A percentile compares a stretch with the other conserved stretches of the same genome.
These are phyloP conservation scores for Exserohilum rostratum DNA, from an alignment of 2,329 filamentous ascomycete species.

Conservation along the genomic window DNA sequence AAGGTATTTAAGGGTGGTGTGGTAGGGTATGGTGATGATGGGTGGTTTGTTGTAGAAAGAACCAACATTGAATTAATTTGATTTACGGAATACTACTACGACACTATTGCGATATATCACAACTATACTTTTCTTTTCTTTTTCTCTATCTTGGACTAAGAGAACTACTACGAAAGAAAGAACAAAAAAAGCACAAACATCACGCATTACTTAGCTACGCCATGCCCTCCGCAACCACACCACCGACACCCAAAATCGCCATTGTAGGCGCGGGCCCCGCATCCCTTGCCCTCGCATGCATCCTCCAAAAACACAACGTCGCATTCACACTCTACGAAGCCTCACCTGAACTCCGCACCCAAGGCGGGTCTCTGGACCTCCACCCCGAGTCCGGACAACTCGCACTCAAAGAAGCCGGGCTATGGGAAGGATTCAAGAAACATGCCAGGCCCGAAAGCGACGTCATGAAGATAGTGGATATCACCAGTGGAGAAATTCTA, in stretches of 20 bases:
- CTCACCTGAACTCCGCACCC: constrained; percentile 41
- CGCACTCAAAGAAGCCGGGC: constrained; percentile 58
- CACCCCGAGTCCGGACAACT: constrained; percentile 59
- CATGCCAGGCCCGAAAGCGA: constrained; percentile 61
- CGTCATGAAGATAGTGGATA: constrained; percentile 55
- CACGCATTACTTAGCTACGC: neutral
- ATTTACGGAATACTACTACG: no score
- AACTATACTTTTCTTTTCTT: no score
- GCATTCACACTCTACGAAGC: constrained; percentile 57
- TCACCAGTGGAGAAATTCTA: constrained; percentile 36
- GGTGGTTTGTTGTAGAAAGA: no score
- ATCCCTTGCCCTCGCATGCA: constrained; percentile 59
- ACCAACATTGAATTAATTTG: no score
- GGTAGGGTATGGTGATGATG: no score
- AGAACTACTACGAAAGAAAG: neutral
- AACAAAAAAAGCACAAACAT: neutral
- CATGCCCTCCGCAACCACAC: neutral
- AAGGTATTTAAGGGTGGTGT: no score
- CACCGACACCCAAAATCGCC: constrained; percentile 33
- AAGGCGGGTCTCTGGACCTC: constrained; percentile 56
- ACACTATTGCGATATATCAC: no score
- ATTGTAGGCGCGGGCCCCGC: constrained; percentile 50
- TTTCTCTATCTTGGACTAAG: neutral
- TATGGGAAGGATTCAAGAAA: constrained; percentile 59
- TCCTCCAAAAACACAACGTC: constrained; percentile 57